Evolutionary conservation across 2,329 filamentous ascomycete species (phyloP), one percentile per base, ranked within the genome.

Genomic region (Fusarium oxysporum): DNA sequence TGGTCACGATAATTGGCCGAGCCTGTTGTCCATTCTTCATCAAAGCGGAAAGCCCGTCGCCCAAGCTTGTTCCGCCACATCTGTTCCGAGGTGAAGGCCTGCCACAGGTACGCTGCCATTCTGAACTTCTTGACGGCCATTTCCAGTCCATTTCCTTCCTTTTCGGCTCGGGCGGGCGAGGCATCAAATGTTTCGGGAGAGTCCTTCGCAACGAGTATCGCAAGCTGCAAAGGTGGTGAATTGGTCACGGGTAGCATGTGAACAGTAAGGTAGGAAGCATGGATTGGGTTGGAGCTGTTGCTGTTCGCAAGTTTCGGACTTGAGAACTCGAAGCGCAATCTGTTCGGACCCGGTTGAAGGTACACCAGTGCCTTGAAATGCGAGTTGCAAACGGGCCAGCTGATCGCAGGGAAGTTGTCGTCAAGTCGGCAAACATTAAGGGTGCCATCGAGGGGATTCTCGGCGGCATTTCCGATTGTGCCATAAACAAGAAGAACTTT

Each of bases 91-190:
- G 96, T 98, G 78, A 97, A 98, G 12, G 95, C 94, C 81, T 99
- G 96, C 95, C 96, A 98, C 19, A 98, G 86, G 80, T 98, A 98
- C 30, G 94, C 96, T 23, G 95, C 92, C 93, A 97, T 98, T 71
- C 95, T 90, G 80, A 96, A 98, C 80, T 99, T 99, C 77, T 90
- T 90, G 57, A 97, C 88, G 0, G 96, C 96, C 12, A 90, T 90
- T 16, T 95, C 92, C 40, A 98, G 80, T 3, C 88, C 89, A 81
- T 97, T 97, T 23, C 94, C 95, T 85, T 97, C 95, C 74, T 88
- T 91, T 81, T 93, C 90, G 62, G 89, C 85, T 54, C 93, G 89
- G 61, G 94, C 90, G 2, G 94, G 95, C 21, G 91, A 88, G 8
- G 94, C 91, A 83, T 98, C 95, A 77, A 93, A 98, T 4, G 92